Conservation (phyloP, 2,329 filamentous ascomycete species). For the Emergomyces orientalis region DNA sequence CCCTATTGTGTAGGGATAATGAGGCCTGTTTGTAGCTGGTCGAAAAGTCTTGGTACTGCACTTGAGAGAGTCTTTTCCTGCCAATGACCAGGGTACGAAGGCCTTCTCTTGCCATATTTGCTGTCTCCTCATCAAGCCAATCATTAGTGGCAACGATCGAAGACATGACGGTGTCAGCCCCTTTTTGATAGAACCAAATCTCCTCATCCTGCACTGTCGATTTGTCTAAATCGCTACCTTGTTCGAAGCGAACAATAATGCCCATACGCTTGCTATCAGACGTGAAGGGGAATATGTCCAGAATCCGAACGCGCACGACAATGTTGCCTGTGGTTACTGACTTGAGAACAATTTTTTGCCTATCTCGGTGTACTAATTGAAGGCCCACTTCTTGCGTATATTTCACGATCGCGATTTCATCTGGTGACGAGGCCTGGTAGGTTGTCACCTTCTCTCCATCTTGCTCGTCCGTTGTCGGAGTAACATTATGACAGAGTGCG, state of each 20-base stretch:
- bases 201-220: slow-evolving; percentile 54
- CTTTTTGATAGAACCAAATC: slow-evolving; percentile 98
- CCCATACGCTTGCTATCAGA: slow-evolving; percentile 98
- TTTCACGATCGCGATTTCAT: slow-evolving; percentile 94
- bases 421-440: slow-evolving; percentile 94
- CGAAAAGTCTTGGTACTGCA: slow-evolving; percentile 75
- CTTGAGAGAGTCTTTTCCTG: slow-evolving; percentile 69
- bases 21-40: slow-evolving; percentile 68
- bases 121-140: slow-evolving; percentile 97
- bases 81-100: slow-evolving; percentile 89
- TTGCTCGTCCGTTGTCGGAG: slow-evolving; percentile 76
- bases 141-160: slow-evolving; percentile 90
- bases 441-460: slow-evolving; percentile 67
- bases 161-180: slow-evolving; percentile 97
- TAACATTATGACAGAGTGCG: slow-evolving; percentile 94
- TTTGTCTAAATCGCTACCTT: slow-evolving; percentile 42
- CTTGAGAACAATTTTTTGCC: slow-evolving; percentile 73
- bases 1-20: slow-evolving; percentile 67
- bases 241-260: slow-evolving; percentile 79
- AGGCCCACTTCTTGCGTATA: slow-evolving; percentile 93
- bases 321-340: slow-evolving; percentile 62
- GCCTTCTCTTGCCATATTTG: slow-evolving; percentile 98
- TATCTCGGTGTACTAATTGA: slow-evolving; percentile 72
- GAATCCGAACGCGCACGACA: slow-evolving; percentile 75
- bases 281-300: slow-evolving; percentile 95